Conservation (phyloP, 805 yeast species). For the Starmerella sirachaensis region DNA sequence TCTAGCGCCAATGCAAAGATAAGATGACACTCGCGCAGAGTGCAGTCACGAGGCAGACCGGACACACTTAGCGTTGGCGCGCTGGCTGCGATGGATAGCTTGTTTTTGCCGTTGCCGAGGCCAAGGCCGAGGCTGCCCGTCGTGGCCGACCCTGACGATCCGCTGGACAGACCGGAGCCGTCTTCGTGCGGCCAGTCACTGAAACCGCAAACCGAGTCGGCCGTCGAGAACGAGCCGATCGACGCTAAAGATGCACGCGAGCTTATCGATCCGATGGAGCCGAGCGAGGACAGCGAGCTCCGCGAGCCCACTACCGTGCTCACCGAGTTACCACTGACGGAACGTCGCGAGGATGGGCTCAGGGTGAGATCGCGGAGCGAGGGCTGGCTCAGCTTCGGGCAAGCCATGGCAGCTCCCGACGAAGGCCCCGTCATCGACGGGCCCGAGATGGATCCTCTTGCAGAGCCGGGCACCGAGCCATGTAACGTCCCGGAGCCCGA, state of each 20-base stretch:
- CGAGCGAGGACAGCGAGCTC: slow-evolving; percentile 2
- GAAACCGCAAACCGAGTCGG: too few relatives aligned
- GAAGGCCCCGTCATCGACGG: background rate
- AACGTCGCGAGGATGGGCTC: slow-evolving; percentile 6
- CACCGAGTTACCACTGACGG: background rate
- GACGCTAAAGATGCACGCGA: slow-evolving; percentile 2
- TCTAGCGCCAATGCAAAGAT: slow-evolving; percentile 33
- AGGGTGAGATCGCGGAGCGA: slow-evolving; percentile 3
- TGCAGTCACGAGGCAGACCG: slow-evolving; percentile 30
- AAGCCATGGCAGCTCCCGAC: background rate
- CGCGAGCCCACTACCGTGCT: slow-evolving; percentile 1
- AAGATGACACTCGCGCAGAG: slow-evolving; percentile 30
- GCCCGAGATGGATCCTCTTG: background rate
- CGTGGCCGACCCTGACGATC: too few relatives aligned
- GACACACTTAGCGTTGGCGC: slow-evolving; percentile 22
- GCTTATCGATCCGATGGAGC: slow-evolving; percentile 3
- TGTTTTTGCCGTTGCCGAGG: too few relatives aligned
- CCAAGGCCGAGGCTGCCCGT: too few relatives aligned
- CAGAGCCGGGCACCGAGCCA: background rate
- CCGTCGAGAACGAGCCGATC: too few relatives aligned
- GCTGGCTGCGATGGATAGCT: too few relatives aligned
- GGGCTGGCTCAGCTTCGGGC: slow-evolving; percentile 1
- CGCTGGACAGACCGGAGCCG: too few relatives aligned
- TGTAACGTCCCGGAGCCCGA: too few relatives aligned
- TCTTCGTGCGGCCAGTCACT: too few relatives aligned